Evolutionary conservation across 345 rosid species (phyloP).

Genomic region (Eucalyptus polyanthemos): DNA sequence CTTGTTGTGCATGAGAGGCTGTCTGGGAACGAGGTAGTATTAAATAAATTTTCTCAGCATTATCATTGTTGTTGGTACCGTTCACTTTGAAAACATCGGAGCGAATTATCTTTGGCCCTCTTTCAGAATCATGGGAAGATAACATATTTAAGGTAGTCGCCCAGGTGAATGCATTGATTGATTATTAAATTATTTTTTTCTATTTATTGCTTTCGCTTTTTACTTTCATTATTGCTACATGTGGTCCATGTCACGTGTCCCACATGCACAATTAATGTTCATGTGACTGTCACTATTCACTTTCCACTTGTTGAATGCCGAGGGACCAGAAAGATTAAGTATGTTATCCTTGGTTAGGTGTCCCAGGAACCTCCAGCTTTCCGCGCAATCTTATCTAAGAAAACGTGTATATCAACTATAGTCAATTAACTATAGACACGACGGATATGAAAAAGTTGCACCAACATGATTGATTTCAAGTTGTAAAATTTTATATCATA

Average conservation of each 20-base stretch:
- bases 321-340: background rate
- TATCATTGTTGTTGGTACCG: background rate
- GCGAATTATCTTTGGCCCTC: background rate
- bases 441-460: background rate
- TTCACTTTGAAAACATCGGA: background rate
- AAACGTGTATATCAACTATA: background rate
- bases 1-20: background rate
- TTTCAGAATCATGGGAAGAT: background rate
- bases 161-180: background rate
- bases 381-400: background rate
- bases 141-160: background rate
- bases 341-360: background rate
- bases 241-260: background rate
- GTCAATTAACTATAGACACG: background rate
- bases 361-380: background rate
- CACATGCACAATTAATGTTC: background rate
- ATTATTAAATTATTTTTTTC: too few relatives aligned
- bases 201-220: background rate
- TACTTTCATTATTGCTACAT: background rate
- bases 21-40: background rate
- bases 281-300: background rate
- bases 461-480: background rate
- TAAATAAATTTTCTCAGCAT: too few relatives aligned
- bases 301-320: background rate
- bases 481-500: background rate